Base-by-base conservation (phyloP, 73 alveolate species). In the Symbiodinium pilosum region DNA sequence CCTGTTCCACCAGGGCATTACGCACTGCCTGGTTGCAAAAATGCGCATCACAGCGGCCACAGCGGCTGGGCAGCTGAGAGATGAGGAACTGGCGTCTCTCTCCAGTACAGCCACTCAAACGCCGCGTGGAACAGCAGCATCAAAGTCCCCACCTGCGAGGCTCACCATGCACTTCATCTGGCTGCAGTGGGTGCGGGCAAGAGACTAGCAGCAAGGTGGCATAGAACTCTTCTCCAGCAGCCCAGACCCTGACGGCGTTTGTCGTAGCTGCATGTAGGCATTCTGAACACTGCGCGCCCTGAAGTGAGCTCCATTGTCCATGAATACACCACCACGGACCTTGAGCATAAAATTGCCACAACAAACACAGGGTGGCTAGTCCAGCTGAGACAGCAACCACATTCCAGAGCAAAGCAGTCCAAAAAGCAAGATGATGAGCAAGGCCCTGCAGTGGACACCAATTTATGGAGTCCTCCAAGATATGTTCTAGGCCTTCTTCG, bases 101-200 rank as follows among this genome's bases (percentile, higher is more conserved):
- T 47, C 97, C 97, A 91, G 54, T 91, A 91, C 30, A 91, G 97
- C 97, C 97, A 91, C 34, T 91, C 97, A 43, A 91, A 91, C 32
- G 44, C 81, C n/a, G 88, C 54, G 77, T 91, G 97, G 77, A 91
- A 91, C 38, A 91, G 77, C 81, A 91, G 56, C 97, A 91, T 91
- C 81, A 91, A 36, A 2, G 97, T 91, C 3, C 97, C 97, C 71
- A 91, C 97, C 97, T 91, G n/a, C 30, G 11, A 7, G 12, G 43
- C 21, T 21, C 20, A 11, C 20, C 88, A 21, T 30, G 88, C 32
- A 38, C 32, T 59, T 69, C 43, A 21, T 69, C 6, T 40, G 40
- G 84, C 32, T 20, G 85, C 44, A 73, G 18, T 9, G 42, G 32
- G 43, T 3, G 32, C 41, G 44, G 85, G 43, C 34, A 30, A 24